Conservation (phyloP, 2,329 filamentous ascomycete genomes). For the Lomentospora prolificans region DNA sequence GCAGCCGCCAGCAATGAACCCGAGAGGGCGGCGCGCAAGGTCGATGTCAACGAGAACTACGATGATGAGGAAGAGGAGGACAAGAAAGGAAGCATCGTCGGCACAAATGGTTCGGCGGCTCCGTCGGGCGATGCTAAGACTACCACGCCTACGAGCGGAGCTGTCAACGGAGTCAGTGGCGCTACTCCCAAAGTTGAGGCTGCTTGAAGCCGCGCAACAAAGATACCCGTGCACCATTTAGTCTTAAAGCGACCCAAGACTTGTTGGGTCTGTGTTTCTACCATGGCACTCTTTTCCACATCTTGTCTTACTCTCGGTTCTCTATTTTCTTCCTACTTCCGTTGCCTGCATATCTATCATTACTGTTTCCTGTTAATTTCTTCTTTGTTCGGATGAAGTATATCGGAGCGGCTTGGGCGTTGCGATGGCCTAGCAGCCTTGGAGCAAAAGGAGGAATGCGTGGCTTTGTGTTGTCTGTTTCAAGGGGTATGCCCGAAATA, state of each 20-base stretch:
- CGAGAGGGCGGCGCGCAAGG: constrained; percentile 74
- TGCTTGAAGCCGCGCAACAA: constrained; percentile 10
- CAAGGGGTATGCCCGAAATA: background rate
- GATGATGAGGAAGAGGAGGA: constrained; percentile 90
- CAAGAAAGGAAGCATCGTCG: constrained; percentile 38
- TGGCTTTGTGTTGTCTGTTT: background rate
- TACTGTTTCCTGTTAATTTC: background rate
- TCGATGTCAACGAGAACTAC: constrained; percentile 97
- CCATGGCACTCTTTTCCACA: background rate
- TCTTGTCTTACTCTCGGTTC: constrained; percentile 3
- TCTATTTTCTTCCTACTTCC: constrained; percentile 6
- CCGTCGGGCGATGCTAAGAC: constrained; percentile 37
- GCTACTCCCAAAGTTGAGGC: constrained; percentile 38
- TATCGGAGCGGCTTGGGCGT: background rate
- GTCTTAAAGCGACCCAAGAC: background rate
- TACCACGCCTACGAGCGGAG: constrained; percentile 36
- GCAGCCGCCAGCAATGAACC: constrained; percentile 50
- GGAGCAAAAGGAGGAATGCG: background rate
- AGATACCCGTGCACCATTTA: background rate
- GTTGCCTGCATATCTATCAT: background rate
- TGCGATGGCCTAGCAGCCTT: background rate
- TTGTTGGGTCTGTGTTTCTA: background rate
- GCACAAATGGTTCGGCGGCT: constrained; percentile 27
- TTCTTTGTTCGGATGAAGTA: constrained; percentile 2
- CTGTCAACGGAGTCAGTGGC: constrained; percentile 38